Conservation (phyloP, 2,329 filamentous ascomycete species). For the Penicillium freii region DNA sequence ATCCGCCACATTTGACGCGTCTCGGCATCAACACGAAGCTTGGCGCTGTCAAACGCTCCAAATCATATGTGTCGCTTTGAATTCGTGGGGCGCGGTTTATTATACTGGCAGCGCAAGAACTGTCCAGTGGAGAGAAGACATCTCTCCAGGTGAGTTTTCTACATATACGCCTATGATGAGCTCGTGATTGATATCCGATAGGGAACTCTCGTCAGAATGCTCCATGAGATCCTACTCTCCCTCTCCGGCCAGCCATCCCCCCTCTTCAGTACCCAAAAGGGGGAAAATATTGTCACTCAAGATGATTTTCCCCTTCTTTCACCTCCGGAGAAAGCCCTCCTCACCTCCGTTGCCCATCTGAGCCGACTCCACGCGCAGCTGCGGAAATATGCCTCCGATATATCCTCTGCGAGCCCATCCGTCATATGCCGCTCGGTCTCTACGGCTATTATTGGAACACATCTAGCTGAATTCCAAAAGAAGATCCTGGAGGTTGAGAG, state of each 20-base stretch:
- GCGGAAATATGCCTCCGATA: constrained; percentile 62
- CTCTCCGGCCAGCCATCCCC: constrained; percentile 91
- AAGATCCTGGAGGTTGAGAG: constrained; percentile 83
- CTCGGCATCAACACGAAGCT: constrained; percentile 15
- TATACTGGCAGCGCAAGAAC: constrained; percentile 42
- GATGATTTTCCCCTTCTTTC: constrained; percentile 57
- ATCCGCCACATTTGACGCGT: constrained; percentile 12
- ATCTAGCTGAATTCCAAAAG: constrained; percentile 76
- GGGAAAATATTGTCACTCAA: constrained; percentile 51
- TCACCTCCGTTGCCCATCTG: constrained; percentile 72
- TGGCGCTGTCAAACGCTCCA: constrained; percentile 1
- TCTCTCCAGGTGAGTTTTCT: constrained; percentile 27
- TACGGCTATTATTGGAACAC: constrained; percentile 69
- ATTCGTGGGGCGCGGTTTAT: constrained; percentile 43
- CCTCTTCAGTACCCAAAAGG: constrained; percentile 63
- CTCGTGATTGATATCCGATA: background rate
- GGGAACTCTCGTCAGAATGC: constrained; percentile 59
- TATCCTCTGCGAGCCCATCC: constrained; percentile 70
- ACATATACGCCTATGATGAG: constrained; percentile 14
- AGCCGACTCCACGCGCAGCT: constrained; percentile 75
- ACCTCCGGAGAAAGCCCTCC: constrained; percentile 77
- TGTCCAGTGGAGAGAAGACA: constrained; percentile 25
- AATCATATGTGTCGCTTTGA: constrained; percentile 49
- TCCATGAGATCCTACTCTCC: constrained; percentile 97
- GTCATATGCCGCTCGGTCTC: constrained; percentile 85